Percentiles rank a stretch among this genome's conserved stretches.
These are phyloP conservation scores for Kokia cookei DNA, from an alignment of 441 rosid genomes.

Conservation along the genomic window DNA sequence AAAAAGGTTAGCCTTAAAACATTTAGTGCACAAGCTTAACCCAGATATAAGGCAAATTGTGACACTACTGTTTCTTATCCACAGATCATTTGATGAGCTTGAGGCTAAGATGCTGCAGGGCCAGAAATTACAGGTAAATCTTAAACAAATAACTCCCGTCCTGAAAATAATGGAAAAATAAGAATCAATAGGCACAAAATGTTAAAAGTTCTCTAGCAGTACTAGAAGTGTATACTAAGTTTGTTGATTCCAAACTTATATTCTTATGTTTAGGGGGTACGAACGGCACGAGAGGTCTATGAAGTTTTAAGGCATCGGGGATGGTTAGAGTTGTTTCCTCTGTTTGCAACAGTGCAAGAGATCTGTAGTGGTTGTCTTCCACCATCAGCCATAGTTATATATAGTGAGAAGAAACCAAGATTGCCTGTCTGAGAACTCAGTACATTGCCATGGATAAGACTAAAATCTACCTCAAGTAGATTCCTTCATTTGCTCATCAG, in stretches of 20 bases:
- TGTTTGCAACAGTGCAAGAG: constrained; percentile 77
- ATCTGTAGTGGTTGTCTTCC: constrained; percentile 68
- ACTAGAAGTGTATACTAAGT: neutral
- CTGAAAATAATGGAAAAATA: too few species aligned
- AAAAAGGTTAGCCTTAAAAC: constrained; percentile 46
- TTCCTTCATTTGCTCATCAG: neutral
- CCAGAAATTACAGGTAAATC: constrained; percentile 83
- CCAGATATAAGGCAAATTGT: neutral
- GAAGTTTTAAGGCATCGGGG: constrained; percentile 72
- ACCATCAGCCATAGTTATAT: constrained; percentile 82
- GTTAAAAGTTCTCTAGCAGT: too few species aligned
- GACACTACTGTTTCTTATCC: constrained; percentile 12
- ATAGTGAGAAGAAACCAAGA: constrained; percentile 61
- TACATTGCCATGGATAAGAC: neutral
- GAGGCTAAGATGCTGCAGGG: constrained; percentile 95
- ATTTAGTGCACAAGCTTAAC: neutral
- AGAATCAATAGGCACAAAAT: neutral
- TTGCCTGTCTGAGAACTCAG: constrained; percentile 34
- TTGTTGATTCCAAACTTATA: neutral
- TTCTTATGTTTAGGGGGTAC: constrained; percentile 58
- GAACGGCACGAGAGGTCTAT: constrained; percentile 83
- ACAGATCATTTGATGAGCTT: constrained; percentile 92
- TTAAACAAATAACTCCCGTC: neutral
- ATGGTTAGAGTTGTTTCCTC: constrained; percentile 88
- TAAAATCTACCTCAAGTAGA: neutral